phyloP scores from a whole-genome alignment of 345 rosid genomes.

The Reutealis trisperma region DNA sequence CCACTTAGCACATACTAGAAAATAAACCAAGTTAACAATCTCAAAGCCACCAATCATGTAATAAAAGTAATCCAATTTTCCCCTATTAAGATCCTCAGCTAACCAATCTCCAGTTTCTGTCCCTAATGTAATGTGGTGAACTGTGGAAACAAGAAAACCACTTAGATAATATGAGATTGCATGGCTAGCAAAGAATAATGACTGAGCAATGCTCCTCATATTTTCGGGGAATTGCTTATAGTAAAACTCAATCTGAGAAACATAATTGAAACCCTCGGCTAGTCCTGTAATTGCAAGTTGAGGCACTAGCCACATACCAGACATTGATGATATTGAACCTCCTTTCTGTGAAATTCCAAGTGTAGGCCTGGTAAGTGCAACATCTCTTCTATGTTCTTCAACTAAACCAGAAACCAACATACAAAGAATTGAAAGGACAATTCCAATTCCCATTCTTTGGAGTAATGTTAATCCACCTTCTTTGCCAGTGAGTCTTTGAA shows the following conservation, averaged over 20 bases:
- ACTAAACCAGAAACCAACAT: constrained; percentile 38
- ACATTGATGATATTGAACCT: constrained; percentile 41
- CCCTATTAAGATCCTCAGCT: constrained; percentile 13
- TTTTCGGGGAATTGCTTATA: constrained; percentile 20
- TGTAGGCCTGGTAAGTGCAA: constrained; percentile 25
- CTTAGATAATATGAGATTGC: constrained; percentile 10
- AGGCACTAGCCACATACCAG: constrained; percentile 43
- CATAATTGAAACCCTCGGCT: constrained; percentile 24
- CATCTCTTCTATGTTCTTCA: constrained; percentile 30
- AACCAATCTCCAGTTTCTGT: constrained; percentile 6
- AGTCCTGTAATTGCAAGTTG: constrained; percentile 41
- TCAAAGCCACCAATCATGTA: constrained; percentile 1
- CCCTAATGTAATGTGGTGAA: neutral
- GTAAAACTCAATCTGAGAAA: constrained; percentile 22
- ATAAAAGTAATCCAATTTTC: constrained; percentile 11
- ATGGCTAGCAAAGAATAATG: neutral
- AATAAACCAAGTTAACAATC: neutral
- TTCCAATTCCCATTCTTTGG: constrained; percentile 39
- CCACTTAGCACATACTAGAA: constrained; percentile 8
- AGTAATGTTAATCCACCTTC: constrained; percentile 46
- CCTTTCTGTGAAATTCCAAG: constrained; percentile 26
- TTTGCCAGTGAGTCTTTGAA: constrained; percentile 31
- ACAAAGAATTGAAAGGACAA: constrained; percentile 31
- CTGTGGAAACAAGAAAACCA: neutral
- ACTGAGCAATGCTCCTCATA: constrained; percentile 21